A percentile compares a stretch with the other conserved stretches of the same genome.
These are phyloP conservation scores for Thielaviopsis euricoi DNA, from an alignment of 2,329 filamentous ascomycete genomes.

Conservation along the genomic window DNA sequence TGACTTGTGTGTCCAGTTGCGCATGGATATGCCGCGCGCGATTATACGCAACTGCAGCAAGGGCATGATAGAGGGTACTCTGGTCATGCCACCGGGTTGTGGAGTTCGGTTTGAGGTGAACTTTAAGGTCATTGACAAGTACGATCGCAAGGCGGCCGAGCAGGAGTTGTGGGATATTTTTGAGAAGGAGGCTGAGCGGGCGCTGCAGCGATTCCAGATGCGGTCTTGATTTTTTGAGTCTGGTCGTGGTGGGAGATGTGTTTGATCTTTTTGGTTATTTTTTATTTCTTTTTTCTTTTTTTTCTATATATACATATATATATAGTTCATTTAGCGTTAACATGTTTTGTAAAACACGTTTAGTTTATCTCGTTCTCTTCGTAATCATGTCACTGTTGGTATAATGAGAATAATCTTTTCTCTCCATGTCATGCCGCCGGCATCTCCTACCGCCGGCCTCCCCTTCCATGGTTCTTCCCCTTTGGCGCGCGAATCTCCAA, in stretches of 20 bases:
- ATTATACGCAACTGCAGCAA: neutral
- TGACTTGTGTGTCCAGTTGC: neutral
- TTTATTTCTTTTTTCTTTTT: no score
- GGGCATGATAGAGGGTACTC: neutral
- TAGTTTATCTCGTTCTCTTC: no score
- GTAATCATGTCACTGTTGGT: no score
- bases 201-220: neutral
- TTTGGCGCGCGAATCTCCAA: slow-evolving; percentile 32
- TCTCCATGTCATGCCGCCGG: no score
- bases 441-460: slow-evolving; percentile 8
- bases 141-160: slow-evolving; percentile 21
- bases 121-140: slow-evolving; percentile 20
- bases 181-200: slow-evolving; percentile 13
- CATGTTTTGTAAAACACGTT: neutral
- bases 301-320: no score
- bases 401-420: no score
- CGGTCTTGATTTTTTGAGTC: neutral
- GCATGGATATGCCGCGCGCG: neutral
- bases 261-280: no score
- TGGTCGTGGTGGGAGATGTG: neutral
- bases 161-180: slow-evolving; percentile 25
- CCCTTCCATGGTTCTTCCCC: slow-evolving; percentile 26
- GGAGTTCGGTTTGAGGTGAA: slow-evolving; percentile 18
- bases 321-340: no score
- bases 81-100: slow-evolving; percentile 1